Percentiles rank a stretch among this genome's conserved stretches.
Conservation (phyloP, 202 grass and related monocot species). For the Elaeis oleifera region DNA sequence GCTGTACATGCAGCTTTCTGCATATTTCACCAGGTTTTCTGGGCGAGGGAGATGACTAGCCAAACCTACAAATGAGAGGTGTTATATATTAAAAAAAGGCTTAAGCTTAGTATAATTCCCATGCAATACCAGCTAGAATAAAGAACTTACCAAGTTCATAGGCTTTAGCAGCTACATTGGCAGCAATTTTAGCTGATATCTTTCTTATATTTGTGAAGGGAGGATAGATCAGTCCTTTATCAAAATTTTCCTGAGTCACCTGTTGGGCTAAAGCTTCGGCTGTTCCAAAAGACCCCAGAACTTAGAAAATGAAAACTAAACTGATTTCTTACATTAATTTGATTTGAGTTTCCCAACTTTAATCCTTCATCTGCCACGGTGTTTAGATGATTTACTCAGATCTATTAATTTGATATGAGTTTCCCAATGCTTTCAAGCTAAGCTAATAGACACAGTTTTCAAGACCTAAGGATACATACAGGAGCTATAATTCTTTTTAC, state of each 20-base stretch:
- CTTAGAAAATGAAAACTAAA: not conserved
- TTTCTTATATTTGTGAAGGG: conserved; percentile 84
- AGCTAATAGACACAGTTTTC: too few relatives aligned
- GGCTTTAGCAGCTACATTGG: conserved; percentile 79
- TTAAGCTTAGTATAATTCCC: too few relatives aligned
- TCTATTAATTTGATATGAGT: too few relatives aligned
- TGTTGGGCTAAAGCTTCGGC: conserved; percentile 77
- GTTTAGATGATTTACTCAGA: too few relatives aligned
- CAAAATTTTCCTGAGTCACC: conserved; percentile 58
- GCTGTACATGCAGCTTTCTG: conserved; percentile 94
- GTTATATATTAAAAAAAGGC: too few relatives aligned
- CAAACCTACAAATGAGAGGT: conserved; percentile 43
- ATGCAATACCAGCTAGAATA: not conserved
- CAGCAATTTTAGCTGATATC: conserved; percentile 81
- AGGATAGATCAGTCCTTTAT: conserved; percentile 72
- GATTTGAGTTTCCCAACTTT: too few relatives aligned
- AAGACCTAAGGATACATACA: too few relatives aligned
- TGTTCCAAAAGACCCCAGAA: conserved; percentile 27
- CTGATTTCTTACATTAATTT: too few relatives aligned
- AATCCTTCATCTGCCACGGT: too few relatives aligned
- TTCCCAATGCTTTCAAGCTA: too few relatives aligned
- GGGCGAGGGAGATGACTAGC: conserved; percentile 75
- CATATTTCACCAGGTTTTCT: conserved; percentile 59
- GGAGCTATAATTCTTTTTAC: conserved; percentile 7
- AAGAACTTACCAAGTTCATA: conserved; percentile 74